phyloP scores from a whole-genome alignment of 768 basidiomycete species.

The Tylopilus balloui region DNA sequence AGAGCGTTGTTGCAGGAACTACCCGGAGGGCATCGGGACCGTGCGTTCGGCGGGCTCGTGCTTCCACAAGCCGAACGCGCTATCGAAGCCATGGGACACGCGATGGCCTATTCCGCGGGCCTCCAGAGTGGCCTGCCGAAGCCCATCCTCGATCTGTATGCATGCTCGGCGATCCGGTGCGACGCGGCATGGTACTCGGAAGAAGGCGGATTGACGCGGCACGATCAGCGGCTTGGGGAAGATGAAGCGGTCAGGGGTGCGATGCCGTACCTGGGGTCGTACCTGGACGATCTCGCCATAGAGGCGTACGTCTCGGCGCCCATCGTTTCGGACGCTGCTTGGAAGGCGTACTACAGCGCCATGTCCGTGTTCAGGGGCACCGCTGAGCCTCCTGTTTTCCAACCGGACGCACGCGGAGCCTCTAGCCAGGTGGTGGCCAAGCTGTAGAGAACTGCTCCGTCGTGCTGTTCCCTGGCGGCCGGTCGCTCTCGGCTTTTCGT shows the following conservation, averaged over 20 bases:
- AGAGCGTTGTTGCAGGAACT: constrained; percentile 34
- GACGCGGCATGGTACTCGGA: constrained; percentile 3
- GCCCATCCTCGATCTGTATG: constrained; percentile 53
- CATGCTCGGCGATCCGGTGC: constrained; percentile 33
- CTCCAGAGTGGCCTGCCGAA: constrained; percentile 40
- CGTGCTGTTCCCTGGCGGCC: no score
- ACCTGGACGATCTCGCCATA: constrained; percentile 42
- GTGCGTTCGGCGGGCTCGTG: constrained; percentile 46
- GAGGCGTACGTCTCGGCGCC: constrained; percentile 49
- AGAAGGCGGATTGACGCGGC: constrained; percentile 19
- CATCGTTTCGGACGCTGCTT: constrained; percentile 46
- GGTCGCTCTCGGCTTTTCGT: no score
- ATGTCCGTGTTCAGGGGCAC: constrained; percentile 43
- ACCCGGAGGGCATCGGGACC: constrained; percentile 17
- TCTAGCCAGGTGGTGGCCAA: not conserved
- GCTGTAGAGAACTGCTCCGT: no score
- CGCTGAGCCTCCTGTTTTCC: constrained; percentile 18
- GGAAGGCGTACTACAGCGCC: constrained; percentile 42
- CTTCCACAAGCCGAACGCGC: constrained; percentile 51
- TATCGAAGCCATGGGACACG: constrained; percentile 61
- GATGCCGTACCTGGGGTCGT: constrained; percentile 34
- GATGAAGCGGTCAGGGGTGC: constrained; percentile 32
- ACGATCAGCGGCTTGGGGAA: constrained; percentile 44
- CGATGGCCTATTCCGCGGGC: constrained; percentile 55
- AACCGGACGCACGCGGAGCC: no score